Conservation (phyloP, 225 moss, liverwort and hornwort species). For the Physcomitrium patens region DNA sequence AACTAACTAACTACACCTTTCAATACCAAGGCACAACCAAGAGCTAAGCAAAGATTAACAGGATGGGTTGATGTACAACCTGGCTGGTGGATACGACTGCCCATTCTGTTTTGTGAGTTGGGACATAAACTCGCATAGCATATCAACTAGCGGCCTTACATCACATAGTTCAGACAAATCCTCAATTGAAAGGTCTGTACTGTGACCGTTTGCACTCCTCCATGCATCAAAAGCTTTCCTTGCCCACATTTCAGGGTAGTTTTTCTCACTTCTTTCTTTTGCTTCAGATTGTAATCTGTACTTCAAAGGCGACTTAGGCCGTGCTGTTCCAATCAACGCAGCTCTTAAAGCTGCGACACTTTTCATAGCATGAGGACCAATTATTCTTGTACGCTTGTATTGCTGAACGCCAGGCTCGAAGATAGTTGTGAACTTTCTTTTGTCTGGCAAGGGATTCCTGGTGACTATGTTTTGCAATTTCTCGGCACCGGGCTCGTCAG, state of each 20-base stretch:
- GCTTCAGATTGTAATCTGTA: slow-evolving; percentile 28
- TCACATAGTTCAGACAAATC: slow-evolving; percentile 43
- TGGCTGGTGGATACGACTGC: slow-evolving; percentile 48
- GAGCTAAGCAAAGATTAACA: not conserved
- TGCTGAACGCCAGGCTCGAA: slow-evolving; percentile 35
- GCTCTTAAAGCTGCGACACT: slow-evolving; percentile 43
- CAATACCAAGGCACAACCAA: not conserved
- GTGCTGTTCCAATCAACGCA: slow-evolving; percentile 34
- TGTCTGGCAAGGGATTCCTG: slow-evolving; percentile 21
- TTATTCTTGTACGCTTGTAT: slow-evolving; percentile 41
- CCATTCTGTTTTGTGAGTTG: slow-evolving; percentile 51
- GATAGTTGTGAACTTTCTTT: slow-evolving; percentile 35
- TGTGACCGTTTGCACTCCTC: slow-evolving; percentile 37
- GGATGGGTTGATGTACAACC: slow-evolving; percentile 21
- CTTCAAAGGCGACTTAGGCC: slow-evolving; percentile 34
- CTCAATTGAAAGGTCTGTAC: slow-evolving; percentile 42
- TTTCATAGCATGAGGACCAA: slow-evolving; percentile 44
- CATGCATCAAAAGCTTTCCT: slow-evolving; percentile 49
- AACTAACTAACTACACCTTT: not conserved
- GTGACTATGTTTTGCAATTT: slow-evolving; percentile 24
- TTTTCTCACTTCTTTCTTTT: slow-evolving; percentile 37
- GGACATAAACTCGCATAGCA: slow-evolving; percentile 45
- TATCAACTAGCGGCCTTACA: slow-evolving; percentile 39
- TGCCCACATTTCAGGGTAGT: slow-evolving; percentile 49
- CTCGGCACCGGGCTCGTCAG: slow-evolving; percentile 18